A percentile compares a stretch with the other conserved stretches of the same genome.
These are phyloP conservation scores for Talaromyces rugulosus DNA, from an alignment of 2,329 filamentous ascomycete genomes.

Conservation along the genomic window DNA sequence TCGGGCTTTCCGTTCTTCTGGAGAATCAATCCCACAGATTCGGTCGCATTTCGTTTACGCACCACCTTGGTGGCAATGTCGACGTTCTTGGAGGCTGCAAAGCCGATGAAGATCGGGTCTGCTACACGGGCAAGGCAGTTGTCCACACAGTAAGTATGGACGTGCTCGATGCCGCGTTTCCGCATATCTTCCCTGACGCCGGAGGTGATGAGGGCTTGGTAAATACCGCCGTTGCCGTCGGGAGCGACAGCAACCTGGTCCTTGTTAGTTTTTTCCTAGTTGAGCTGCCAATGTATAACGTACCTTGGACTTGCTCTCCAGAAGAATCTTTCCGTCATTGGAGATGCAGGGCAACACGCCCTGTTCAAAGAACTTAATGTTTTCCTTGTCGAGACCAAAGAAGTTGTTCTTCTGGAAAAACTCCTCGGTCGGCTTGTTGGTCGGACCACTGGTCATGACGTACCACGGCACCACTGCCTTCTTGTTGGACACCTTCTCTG, in stretches of 20 bases:
- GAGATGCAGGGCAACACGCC: constrained; percentile 95
- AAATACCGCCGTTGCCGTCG: constrained; percentile 95
- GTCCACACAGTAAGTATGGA: constrained; percentile 97
- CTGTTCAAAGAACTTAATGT: constrained; percentile 93
- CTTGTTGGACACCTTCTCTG: constrained; percentile 63
- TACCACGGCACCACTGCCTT: constrained; percentile 85
- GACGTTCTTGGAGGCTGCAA: constrained; percentile 79
- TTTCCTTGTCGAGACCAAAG: constrained; percentile 81
- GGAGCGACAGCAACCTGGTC: constrained; percentile 78
- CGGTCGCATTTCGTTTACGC: constrained; percentile 92
- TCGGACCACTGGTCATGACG: constrained; percentile 98
- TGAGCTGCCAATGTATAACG: constrained; percentile 9
- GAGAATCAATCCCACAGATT: constrained; percentile 91
- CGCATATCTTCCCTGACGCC: constrained; percentile 84
- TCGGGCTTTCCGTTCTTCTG: constrained; percentile 94
- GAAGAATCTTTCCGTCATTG: constrained; percentile 93
- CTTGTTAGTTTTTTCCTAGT: constrained; percentile 11
- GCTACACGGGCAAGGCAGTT: constrained; percentile 99
- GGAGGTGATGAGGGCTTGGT: constrained; percentile 79
- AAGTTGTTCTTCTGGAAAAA: constrained; percentile 89
- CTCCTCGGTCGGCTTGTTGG: constrained; percentile 81
- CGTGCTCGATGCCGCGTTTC: constrained; percentile 84
- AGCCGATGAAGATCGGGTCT: constrained; percentile 92
- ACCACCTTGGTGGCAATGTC: constrained; percentile 99
- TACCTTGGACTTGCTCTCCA: constrained; percentile 82